Evolutionary conservation across 176 grass and related monocot genomes (phyloP).

Genomic region (Zizania latifolia): DNA sequence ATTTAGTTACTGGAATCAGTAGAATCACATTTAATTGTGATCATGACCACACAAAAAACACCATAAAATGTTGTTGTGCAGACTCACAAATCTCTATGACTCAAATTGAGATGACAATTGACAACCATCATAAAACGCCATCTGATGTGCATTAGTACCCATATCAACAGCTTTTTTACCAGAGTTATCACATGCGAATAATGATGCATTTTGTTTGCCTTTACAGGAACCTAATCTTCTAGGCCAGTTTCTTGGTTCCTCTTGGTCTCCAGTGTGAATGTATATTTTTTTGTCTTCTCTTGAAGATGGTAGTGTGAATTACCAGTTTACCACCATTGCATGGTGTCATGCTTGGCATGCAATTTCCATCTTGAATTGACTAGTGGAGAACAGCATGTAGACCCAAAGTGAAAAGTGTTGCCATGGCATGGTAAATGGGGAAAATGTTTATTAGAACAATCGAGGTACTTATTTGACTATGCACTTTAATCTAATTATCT

Average conservation of each 20-base stretch:
- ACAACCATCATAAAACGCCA: not conserved
- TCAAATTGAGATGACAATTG: not conserved
- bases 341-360: not conserved
- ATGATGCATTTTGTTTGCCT: constrained; percentile 23
- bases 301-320: not conserved
- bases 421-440: not conserved
- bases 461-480: constrained; percentile 5
- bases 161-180: not conserved
- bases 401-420: not conserved
- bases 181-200: not conserved
- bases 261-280: constrained; percentile 61
- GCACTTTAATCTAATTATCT: constrained; percentile 3
- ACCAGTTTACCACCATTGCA: not conserved
- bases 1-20: not conserved
- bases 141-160: not conserved
- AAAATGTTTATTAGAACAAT: not conserved
- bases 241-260: constrained; percentile 55
- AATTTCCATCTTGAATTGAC: constrained; percentile 1
- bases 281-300: not conserved
- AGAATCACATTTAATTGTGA: not conserved
- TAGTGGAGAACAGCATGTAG: not conserved
- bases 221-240: constrained; percentile 77
- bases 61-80: not conserved
- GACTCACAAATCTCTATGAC: not conserved
- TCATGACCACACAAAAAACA: not conserved